phyloP scores from a whole-genome alignment of 495 filamentous ascomycete species.

The Niebla homalea region DNA sequence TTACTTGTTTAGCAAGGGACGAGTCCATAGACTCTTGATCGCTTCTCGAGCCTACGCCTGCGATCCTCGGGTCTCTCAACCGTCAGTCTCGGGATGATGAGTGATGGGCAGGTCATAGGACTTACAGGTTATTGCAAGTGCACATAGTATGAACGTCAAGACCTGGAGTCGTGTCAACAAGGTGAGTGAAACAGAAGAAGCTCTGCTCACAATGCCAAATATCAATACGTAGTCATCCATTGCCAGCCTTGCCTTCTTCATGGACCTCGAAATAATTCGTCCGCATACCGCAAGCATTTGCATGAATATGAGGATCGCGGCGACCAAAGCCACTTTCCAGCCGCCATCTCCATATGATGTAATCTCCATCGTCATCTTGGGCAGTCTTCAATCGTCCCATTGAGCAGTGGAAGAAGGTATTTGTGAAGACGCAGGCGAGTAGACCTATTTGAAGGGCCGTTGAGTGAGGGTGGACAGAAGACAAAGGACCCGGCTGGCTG shows the following conservation, averaged over 20 bases:
- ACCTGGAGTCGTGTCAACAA: neutral
- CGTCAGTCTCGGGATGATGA: neutral
- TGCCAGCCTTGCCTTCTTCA: conserved; percentile 13
- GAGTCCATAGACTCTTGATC: neutral
- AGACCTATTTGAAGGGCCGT: too few species aligned
- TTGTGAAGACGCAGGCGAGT: too few species aligned
- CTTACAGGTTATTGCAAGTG: conserved; percentile 14
- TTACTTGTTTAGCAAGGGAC: neutral
- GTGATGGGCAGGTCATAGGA: conserved; percentile 7
- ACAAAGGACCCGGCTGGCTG: too few species aligned
- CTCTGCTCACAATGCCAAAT: conserved; percentile 14
- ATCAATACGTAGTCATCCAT: conserved; percentile 25
- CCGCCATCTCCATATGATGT: conserved; percentile 11
- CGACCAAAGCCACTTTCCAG: conserved; percentile 13
- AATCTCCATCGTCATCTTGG: neutral
- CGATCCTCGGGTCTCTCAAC: conserved; percentile 7
- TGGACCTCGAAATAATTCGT: conserved; percentile 21
- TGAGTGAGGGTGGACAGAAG: too few species aligned
- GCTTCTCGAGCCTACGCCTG: neutral
- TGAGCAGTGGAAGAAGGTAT: too few species aligned
- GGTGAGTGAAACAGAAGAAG: neutral
- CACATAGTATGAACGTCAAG: conserved; percentile 10
- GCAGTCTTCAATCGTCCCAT: too few species aligned
- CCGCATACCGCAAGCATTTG: conserved; percentile 19
- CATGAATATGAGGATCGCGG: conserved; percentile 11